Percentiles rank a stretch among this genome's conserved stretches.
Conservation (phyloP, 495 filamentous ascomycete genomes). For the Trichocladium uniseriatum region DNA sequence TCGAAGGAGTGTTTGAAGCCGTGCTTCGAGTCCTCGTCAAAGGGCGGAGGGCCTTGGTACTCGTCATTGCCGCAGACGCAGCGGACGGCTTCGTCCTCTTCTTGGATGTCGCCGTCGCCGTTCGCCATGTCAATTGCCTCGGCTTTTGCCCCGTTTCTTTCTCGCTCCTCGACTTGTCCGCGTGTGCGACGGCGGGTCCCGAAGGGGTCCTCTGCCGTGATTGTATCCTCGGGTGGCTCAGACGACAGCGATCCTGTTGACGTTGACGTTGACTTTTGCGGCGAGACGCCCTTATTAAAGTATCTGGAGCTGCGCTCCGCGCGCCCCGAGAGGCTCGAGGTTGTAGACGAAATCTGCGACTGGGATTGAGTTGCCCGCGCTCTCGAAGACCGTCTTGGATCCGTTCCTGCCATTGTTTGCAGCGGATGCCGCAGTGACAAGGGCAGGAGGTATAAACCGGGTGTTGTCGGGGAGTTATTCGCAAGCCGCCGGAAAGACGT, state of each 20-base stretch:
- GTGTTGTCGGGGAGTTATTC: conserved; percentile 6
- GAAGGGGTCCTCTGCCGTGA: conserved; percentile 45
- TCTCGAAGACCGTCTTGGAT: conserved; percentile 85
- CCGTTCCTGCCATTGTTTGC: conserved; percentile 45
- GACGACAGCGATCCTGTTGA: conserved; percentile 65
- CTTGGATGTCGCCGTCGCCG: conserved; percentile 54
- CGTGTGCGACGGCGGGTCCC: conserved; percentile 56
- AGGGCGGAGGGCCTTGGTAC: conserved; percentile 78
- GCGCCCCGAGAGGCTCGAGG: conserved; percentile 54
- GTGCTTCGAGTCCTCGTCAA: conserved; percentile 50
- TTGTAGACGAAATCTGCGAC: conserved; percentile 69
- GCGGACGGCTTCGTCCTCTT: conserved; percentile 88
- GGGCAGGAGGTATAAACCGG: conserved; percentile 15
- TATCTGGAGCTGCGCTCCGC: conserved; percentile 61
- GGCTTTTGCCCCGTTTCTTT: conserved; percentile 39
- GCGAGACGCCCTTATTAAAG: conserved; percentile 62
- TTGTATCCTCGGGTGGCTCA: conserved; percentile 69
- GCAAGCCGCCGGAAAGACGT: conserved; percentile 9
- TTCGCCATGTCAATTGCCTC: conserved; percentile 46
- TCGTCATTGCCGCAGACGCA: conserved; percentile 93
- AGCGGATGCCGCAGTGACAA: conserved; percentile 19
- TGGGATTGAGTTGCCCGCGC: conserved; percentile 74
- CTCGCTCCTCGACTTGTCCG: conserved; percentile 51
- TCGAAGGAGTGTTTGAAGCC: conserved; percentile 42
- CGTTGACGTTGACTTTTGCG: conserved; percentile 61